Conservation (phyloP, 108 stramenopile species). For the Cyclotella baltica region DNA sequence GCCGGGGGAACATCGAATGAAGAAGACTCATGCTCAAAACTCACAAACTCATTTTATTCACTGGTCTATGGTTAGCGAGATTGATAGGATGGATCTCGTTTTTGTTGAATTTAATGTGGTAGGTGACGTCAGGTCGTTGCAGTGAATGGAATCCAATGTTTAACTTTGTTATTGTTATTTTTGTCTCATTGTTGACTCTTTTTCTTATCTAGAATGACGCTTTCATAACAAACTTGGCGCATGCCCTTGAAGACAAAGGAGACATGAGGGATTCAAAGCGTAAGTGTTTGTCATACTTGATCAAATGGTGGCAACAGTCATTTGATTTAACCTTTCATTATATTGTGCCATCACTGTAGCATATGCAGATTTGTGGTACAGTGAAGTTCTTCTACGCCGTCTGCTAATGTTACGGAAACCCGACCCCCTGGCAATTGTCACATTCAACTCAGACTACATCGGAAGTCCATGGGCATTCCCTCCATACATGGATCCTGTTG, state of each 20-base stretch:
- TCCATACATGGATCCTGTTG: not conserved
- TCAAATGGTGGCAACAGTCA: not conserved
- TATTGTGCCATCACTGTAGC: not conserved
- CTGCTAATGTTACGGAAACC: conserved; percentile 40
- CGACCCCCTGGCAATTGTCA: conserved; percentile 44
- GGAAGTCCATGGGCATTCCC: conserved; percentile 13
- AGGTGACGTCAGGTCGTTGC: not conserved
- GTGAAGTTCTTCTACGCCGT: conserved; percentile 29
- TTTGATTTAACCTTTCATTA: no score
- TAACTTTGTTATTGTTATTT: not conserved
- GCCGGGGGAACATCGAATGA: conserved; percentile 7
- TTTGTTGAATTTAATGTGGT: conserved; percentile 41
- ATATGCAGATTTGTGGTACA: conserved; percentile 19
- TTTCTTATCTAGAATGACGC: conserved; percentile 16
- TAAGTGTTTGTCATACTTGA: not conserved
- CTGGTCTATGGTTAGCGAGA: conserved; percentile 13
- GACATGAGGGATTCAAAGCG: not conserved
- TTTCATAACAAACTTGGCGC: conserved; percentile 23
- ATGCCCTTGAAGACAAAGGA: conserved; percentile 39
- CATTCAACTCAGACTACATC: conserved; percentile 48
- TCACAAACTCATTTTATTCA: conserved; percentile 19
- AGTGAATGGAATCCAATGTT: not conserved
- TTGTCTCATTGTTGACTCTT: no score
- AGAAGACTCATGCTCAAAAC: conserved; percentile 10
- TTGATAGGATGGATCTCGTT: conserved; percentile 30